Evolutionary conservation across 2,329 filamentous ascomycete genomes (phyloP).

Genomic region (Trichoderma sp.): DNA sequence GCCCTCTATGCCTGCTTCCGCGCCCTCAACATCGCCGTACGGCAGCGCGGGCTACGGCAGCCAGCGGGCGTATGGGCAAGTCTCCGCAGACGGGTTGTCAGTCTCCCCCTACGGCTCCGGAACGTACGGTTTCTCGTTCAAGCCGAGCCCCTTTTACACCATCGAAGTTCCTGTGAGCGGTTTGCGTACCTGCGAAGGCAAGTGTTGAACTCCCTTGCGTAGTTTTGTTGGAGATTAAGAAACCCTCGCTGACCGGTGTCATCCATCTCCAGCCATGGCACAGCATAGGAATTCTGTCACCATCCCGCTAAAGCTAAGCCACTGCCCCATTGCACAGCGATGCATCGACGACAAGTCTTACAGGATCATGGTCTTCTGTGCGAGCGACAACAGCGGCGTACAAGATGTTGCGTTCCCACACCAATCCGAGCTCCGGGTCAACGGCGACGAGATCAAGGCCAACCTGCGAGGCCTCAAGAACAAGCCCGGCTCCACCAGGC

Average conservation of each 20-base stretch:
- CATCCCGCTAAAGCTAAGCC: conserved; percentile 52
- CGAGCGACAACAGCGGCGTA: conserved; percentile 61
- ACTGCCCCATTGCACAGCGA: conserved; percentile 54
- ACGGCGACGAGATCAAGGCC: conserved; percentile 83
- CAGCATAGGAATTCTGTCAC: conserved; percentile 54
- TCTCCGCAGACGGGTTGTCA: not conserved
- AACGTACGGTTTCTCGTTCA: conserved; percentile 47
- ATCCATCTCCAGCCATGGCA: conserved; percentile 52
- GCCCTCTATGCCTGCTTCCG: conserved; percentile 27
- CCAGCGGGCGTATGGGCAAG: conserved; percentile 4
- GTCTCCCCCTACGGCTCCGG: conserved; percentile 29
- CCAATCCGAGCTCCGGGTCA: conserved; percentile 90
- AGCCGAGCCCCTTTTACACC: conserved; percentile 83
- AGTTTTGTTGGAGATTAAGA: too few species aligned
- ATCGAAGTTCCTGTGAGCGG: conserved; percentile 66
- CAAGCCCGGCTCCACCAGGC: conserved; percentile 90
- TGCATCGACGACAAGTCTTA: conserved; percentile 63
- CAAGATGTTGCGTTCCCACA: conserved; percentile 89
- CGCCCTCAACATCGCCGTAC: conserved; percentile 23
- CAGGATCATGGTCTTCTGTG: conserved; percentile 82
- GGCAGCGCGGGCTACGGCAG: conserved; percentile 5
- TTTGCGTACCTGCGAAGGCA: conserved; percentile 73
- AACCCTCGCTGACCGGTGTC: not conserved
- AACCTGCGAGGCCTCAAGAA: conserved; percentile 95
- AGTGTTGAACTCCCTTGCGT: conserved; percentile 35